Conservation (phyloP, 306 rosid genomes). For the Vicia faba region DNA sequence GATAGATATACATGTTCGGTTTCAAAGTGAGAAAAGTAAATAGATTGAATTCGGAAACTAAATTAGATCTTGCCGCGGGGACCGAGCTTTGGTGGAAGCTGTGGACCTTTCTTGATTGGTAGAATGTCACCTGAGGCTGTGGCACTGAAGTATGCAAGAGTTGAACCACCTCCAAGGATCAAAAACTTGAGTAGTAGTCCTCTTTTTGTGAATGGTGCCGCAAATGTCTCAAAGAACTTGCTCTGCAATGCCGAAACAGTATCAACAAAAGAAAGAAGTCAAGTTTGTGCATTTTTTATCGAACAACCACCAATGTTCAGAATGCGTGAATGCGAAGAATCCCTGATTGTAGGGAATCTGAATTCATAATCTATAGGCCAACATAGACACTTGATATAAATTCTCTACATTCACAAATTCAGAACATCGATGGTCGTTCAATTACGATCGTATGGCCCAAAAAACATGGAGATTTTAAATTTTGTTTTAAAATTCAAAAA, state of each 20-base stretch:
- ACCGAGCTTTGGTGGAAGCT: slow-evolving; percentile 88
- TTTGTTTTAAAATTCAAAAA: no score
- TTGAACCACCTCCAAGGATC: slow-evolving; percentile 86
- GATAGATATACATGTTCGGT: slow-evolving; percentile 40
- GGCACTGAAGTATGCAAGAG: slow-evolving; percentile 82
- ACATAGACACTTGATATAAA: no score
- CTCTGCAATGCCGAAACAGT: slow-evolving; percentile 54
- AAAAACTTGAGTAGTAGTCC: slow-evolving; percentile 90
- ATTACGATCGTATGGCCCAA: no score
- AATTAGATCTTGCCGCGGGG: slow-evolving; percentile 93
- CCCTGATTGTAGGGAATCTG: no score
- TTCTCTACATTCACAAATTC: no score
- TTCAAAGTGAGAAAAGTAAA: slow-evolving; percentile 40
- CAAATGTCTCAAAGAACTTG: slow-evolving; percentile 98
- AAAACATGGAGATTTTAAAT: no score
- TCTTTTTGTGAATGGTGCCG: slow-evolving; percentile 98
- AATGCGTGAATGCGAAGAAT: no score
- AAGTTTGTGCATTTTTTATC: not conserved
- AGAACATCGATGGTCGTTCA: no score
- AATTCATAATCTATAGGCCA: no score
- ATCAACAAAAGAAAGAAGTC: not conserved
- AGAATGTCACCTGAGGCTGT: slow-evolving; percentile 80
- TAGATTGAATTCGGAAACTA: slow-evolving; percentile 28
- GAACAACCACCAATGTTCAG: no score
- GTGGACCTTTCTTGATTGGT: slow-evolving; percentile 97